These are phyloP conservation scores for Microdochium trichocladiopsis DNA, from an alignment of 2,329 filamentous ascomycete genomes.

Conservation along the genomic window DNA sequence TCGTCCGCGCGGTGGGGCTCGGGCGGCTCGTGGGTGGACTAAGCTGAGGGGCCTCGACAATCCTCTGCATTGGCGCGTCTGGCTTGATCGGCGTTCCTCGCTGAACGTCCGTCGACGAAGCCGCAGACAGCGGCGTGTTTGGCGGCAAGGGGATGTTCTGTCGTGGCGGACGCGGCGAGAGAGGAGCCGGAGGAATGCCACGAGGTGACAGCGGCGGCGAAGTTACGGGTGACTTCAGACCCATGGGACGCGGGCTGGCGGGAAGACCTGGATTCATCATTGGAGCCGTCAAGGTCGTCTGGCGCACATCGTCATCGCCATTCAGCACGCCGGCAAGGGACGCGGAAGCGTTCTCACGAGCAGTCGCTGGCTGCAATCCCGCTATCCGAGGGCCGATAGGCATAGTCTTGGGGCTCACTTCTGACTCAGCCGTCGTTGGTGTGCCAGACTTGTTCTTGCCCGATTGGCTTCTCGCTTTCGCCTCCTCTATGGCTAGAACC, in stretches of 20 bases:
- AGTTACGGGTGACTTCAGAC: constrained; percentile 43
- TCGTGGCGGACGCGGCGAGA: constrained; percentile 67
- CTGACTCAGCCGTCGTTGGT: neutral
- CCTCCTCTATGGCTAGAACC: constrained; percentile 56
- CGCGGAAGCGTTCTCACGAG: constrained; percentile 32
- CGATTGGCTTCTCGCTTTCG: constrained; percentile 64
- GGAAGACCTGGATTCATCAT: constrained; percentile 55
- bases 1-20: constrained; percentile 34
- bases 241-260: constrained; percentile 49
- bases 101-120: neutral
- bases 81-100: neutral
- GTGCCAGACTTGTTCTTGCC: constrained; percentile 53
- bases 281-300: constrained; percentile 27
- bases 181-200: constrained; percentile 41
- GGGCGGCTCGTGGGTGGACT: constrained; percentile 23
- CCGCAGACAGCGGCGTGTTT: constrained; percentile 56
- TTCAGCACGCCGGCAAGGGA: constrained; percentile 48
- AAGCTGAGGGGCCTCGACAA: constrained; percentile 10
- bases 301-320: constrained; percentile 18
- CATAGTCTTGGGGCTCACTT: constrained; percentile 35
- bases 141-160: constrained; percentile 67
- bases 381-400: constrained; percentile 24
- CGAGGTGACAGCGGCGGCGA: constrained; percentile 66
- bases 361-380: constrained; percentile 19
- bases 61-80: neutral